These are phyloP conservation scores for Luffa acutangula DNA, from an alignment of 306 rosid genomes.

Conservation along the genomic window DNA sequence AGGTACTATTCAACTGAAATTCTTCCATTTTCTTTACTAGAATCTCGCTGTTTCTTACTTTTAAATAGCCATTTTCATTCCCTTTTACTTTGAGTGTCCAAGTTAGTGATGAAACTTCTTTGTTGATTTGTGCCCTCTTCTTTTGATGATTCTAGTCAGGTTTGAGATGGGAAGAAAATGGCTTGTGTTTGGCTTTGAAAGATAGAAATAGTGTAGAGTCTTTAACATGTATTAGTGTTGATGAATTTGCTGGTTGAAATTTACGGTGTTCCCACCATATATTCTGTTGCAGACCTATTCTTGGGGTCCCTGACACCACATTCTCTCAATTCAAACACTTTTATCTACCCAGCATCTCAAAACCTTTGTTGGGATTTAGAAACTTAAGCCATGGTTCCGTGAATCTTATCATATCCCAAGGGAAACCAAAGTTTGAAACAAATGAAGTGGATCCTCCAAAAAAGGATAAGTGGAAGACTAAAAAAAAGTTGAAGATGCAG, in stretches of 20 bases:
- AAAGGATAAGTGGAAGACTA: slow-evolving; percentile 66
- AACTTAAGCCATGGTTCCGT: slow-evolving; percentile 62
- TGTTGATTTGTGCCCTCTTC: neutral
- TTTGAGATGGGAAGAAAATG: neutral
- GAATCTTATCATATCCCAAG: slow-evolving; percentile 62
- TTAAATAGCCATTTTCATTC: neutral
- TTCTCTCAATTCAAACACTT: slow-evolving; percentile 16
- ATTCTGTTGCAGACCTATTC: slow-evolving; percentile 38
- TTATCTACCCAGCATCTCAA: slow-evolving; percentile 10
- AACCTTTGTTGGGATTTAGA: slow-evolving; percentile 34
- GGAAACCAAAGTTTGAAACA: slow-evolving; percentile 71
- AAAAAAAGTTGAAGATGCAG: slow-evolving; percentile 73
- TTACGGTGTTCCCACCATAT: neutral
- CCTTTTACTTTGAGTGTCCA: neutral
- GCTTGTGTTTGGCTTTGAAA: neutral
- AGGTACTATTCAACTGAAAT: slow-evolving; percentile 26
- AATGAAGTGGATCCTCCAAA: slow-evolving; percentile 55
- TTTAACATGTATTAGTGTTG: neutral
- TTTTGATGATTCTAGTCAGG: neutral
- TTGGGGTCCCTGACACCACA: slow-evolving; percentile 17
- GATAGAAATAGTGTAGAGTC: neutral
- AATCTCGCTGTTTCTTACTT: neutral
- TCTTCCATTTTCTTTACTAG: neutral
- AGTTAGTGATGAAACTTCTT: neutral
- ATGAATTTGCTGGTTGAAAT: neutral